These are phyloP conservation scores for Henningerozyma blattae DNA, from an alignment of 805 yeast species.

Conservation along the genomic window DNA sequence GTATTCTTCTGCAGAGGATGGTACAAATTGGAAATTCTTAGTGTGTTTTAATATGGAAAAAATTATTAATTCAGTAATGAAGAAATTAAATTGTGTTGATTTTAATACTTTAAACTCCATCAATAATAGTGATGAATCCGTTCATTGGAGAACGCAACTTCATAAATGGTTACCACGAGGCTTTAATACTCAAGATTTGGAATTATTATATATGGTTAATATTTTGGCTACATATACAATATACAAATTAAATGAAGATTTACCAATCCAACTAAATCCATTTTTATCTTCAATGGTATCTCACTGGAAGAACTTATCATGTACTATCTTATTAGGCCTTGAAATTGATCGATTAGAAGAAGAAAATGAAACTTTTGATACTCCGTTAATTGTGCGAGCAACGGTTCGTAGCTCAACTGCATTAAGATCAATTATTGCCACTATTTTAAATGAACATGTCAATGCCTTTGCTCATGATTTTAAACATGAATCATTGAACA, in stretches of 20 bases:
- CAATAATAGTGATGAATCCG: slow-evolving; percentile 11
- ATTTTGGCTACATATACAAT: slow-evolving; percentile 33
- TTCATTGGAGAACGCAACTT: slow-evolving; percentile 23
- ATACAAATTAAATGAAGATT: slow-evolving; percentile 29
- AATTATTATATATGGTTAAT: slow-evolving; percentile 34
- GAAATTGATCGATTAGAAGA: slow-evolving; percentile 47
- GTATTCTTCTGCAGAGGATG: slow-evolving; percentile 2
- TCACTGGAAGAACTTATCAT: slow-evolving; percentile 57
- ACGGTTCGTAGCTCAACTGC: slow-evolving; percentile 54
- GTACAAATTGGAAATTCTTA: slow-evolving; percentile 17
- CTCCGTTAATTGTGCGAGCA: slow-evolving; percentile 37
- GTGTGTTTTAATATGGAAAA: slow-evolving; percentile 20
- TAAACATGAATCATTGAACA: slow-evolving; percentile 42
- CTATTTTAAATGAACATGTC: slow-evolving; percentile 42
- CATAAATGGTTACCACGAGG: slow-evolving; percentile 26
- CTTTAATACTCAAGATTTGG: slow-evolving; percentile 29
- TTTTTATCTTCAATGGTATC: slow-evolving; percentile 44
- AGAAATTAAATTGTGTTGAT: slow-evolving; percentile 17
- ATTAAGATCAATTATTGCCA: slow-evolving; percentile 47
- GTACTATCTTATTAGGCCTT: slow-evolving; percentile 44
- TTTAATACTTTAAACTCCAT: slow-evolving; percentile 14
- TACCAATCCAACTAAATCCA: slow-evolving; percentile 40
- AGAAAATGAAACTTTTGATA: slow-evolving; percentile 23
- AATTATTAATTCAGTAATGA: slow-evolving; percentile 13
- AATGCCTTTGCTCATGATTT: slow-evolving; percentile 39